Conservation (phyloP, 2,329 filamentous ascomycete species). For the Dothistroma pini region DNA sequence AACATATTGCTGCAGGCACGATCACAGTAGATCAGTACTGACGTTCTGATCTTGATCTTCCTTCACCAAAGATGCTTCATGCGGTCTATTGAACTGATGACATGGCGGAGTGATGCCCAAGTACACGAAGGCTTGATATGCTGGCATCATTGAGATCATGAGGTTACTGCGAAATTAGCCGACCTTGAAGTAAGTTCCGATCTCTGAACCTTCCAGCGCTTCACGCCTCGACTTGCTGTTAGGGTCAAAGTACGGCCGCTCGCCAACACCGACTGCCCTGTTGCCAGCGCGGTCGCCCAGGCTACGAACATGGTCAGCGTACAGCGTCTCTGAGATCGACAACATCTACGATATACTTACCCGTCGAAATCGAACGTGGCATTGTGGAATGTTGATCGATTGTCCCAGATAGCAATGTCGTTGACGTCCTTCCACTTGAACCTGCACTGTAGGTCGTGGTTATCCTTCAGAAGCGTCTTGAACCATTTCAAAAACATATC, state of each 20-base stretch:
- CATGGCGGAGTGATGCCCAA: not conserved
- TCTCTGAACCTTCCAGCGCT: conserved; percentile 7
- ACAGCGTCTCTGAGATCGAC: not conserved
- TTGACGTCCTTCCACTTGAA: conserved; percentile 49
- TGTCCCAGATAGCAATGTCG: conserved; percentile 62
- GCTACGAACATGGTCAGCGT: not conserved
- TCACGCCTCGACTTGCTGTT: conserved; percentile 44
- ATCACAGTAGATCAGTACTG: too few species aligned
- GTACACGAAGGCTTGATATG: not conserved
- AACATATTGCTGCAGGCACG: too few species aligned
- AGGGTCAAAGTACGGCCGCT: conserved; percentile 53
- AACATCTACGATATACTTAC: not conserved
- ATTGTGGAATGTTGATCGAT: conserved; percentile 56
- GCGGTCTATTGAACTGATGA: not conserved
- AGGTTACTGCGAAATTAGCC: not conserved
- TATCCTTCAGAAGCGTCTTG: conserved; percentile 40
- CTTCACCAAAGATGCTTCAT: too few species aligned
- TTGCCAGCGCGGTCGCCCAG: conserved; percentile 52
- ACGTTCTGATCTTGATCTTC: too few species aligned
- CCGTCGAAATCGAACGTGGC: conserved; percentile 61
- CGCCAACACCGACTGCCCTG: conserved; percentile 54
- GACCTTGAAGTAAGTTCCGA: conserved; percentile 8
- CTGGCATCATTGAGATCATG: not conserved
- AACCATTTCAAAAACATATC: conserved; percentile 26
- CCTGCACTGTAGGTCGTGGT: conserved; percentile 51